These are phyloP conservation scores for Mucor racemosus DNA, from an alignment of 371 early-diverging fungal genomes.

Conservation along the genomic window DNA sequence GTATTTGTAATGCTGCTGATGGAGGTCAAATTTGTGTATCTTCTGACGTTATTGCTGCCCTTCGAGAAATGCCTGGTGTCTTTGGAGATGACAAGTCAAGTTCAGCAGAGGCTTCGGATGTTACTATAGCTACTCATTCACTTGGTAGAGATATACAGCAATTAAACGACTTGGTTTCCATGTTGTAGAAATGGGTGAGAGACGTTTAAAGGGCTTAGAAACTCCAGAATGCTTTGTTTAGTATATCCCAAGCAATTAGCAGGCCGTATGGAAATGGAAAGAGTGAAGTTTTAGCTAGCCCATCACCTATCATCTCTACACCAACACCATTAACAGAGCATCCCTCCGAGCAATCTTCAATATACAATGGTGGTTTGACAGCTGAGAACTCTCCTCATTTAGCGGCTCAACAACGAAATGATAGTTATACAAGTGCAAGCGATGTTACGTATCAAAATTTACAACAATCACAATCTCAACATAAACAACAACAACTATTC, in stretches of 20 bases:
- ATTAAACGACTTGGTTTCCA: conserved; percentile 76
- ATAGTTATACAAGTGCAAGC: not conserved
- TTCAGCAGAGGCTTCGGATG: not conserved
- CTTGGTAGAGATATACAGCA: conserved; percentile 64
- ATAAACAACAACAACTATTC: not conserved
- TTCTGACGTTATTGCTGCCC: conserved; percentile 65
- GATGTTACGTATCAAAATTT: not conserved
- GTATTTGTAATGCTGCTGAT: conserved; percentile 88
- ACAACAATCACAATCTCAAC: not conserved
- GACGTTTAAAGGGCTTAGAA: conserved; percentile 87
- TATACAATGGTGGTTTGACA: not conserved
- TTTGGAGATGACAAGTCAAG: conserved; percentile 39
- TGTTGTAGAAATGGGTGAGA: conserved; percentile 79
- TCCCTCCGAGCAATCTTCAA: not conserved
- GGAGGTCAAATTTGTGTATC: conserved; percentile 90
- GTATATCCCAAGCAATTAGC: conserved; percentile 69
- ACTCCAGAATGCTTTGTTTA: conserved; percentile 84
- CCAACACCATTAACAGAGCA: conserved; percentile 15
- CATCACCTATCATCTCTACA: conserved; percentile 5
- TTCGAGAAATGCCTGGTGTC: conserved; percentile 48
- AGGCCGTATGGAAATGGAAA: conserved; percentile 53
- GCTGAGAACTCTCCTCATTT: not conserved
- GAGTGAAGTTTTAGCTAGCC: conserved; percentile 28
- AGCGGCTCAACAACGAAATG: not conserved
- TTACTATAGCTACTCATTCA: conserved; percentile 4